Conservation (phyloP, 2,329 filamentous ascomycete genomes). For the Fusarium sp. region DNA sequence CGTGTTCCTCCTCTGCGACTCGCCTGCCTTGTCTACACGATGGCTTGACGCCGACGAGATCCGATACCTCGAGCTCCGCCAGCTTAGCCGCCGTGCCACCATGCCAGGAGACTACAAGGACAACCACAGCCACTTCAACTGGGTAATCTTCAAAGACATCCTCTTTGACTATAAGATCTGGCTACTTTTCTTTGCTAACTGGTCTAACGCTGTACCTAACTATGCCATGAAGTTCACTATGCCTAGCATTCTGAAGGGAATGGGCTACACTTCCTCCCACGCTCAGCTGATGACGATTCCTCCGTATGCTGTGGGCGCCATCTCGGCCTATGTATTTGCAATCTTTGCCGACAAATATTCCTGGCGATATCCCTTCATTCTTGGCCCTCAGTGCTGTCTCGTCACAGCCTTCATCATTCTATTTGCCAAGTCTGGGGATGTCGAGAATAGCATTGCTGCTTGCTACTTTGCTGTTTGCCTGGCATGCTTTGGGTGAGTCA, state of each 20-base stretch:
- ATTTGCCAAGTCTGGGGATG: neutral
- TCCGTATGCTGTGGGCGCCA: neutral
- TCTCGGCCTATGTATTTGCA: neutral
- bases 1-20: neutral
- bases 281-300: constrained; percentile 44
- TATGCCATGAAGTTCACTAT: constrained; percentile 51
- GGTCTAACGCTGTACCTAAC: constrained; percentile 54
- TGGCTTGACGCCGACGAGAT: constrained; percentile 35
- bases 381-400: neutral
- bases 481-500: neutral
- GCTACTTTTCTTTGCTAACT: constrained; percentile 56
- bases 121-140: neutral
- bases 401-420: neutral
- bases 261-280: constrained; percentile 53
- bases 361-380: neutral
- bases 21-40: neutral
- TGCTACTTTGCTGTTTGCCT: neutral
- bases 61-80: neutral
- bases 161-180: constrained; percentile 61
- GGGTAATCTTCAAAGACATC: constrained; percentile 51
- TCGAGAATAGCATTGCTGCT: neutral
- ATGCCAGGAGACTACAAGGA: neutral
- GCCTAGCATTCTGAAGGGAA: constrained; percentile 54
- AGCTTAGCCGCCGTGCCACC: neutral
- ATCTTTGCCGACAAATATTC: neutral